These are phyloP conservation scores for Asterochloris sp. DNA, from an alignment of 139 green algal species.

Conservation along the genomic window DNA sequence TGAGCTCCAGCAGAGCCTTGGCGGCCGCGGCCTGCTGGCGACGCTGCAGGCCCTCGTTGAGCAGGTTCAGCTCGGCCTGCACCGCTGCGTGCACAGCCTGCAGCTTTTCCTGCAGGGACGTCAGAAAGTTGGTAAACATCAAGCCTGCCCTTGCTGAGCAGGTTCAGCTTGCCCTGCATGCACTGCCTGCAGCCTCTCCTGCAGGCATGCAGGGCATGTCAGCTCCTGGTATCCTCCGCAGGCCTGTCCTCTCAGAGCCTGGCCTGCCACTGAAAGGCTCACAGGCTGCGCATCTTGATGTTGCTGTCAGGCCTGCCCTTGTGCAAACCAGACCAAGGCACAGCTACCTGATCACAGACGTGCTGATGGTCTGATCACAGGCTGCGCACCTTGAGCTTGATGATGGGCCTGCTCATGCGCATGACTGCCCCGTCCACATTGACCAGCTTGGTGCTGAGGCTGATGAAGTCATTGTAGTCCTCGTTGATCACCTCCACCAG, in stretches of 20 bases:
- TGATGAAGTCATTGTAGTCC: constrained; percentile 94
- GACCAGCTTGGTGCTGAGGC: constrained; percentile 76
- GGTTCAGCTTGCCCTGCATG: background rate
- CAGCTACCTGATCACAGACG: constrained; percentile 59
- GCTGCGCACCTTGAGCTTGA: constrained; percentile 55
- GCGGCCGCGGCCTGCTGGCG: constrained; percentile 67
- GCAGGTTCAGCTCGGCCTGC: constrained; percentile 43
- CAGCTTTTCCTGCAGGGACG: constrained; percentile 20
- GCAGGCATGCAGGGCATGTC: background rate
- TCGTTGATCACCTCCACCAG: constrained; percentile 93
- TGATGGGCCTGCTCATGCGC: constrained; percentile 78
- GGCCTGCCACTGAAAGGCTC: background rate
- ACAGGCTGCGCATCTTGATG: constrained; percentile 39
- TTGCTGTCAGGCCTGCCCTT: constrained; percentile 80
- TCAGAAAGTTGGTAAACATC: background rate
- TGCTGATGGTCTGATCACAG: background rate
- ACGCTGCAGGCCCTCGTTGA: constrained; percentile 63
- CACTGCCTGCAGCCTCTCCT: background rate
- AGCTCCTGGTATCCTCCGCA: background rate
- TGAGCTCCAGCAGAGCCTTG: constrained; percentile 76
- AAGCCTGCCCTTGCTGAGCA: background rate
- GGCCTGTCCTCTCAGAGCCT: background rate
- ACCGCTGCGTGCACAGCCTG: constrained; percentile 44
- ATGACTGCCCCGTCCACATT: constrained; percentile 83
- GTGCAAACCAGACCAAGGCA: constrained; percentile 76